Conservation (phyloP, 495 filamentous ascomycete species). For the Penicillium ochrochloron region DNA sequence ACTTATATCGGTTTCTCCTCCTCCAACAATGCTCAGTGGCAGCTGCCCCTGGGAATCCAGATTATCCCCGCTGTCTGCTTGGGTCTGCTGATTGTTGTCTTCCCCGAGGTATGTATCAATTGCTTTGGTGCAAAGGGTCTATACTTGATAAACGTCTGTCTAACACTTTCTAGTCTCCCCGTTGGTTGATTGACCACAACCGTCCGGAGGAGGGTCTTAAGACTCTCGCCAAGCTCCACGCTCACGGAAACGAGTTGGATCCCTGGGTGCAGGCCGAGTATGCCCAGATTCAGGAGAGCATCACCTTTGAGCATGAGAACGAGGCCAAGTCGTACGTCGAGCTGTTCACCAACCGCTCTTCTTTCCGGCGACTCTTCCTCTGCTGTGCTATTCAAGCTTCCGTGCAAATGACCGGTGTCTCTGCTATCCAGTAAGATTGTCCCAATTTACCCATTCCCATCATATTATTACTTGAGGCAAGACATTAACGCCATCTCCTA, state of each 20-base stretch:
- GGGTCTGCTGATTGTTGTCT: slow-evolving; percentile 46
- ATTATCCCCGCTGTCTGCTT: slow-evolving; percentile 47
- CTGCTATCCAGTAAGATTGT: slow-evolving; percentile 62
- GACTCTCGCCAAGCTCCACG: slow-evolving; percentile 55
- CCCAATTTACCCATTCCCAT: neutral
- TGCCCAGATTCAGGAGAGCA: slow-evolving; percentile 46
- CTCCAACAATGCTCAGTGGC: slow-evolving; percentile 47
- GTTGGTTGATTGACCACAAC: slow-evolving; percentile 59
- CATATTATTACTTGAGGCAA: neutral
- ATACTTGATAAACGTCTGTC: too few relatives aligned
- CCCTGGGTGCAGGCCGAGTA: slow-evolving; percentile 51
- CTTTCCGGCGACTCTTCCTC: slow-evolving; percentile 71
- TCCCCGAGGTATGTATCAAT: slow-evolving; percentile 52
- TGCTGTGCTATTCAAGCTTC: slow-evolving; percentile 69
- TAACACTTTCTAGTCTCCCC: slow-evolving; percentile 47
- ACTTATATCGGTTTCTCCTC: slow-evolving; percentile 55
- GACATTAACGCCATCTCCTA: slow-evolving; percentile 17
- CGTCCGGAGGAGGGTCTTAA: slow-evolving; percentile 53
- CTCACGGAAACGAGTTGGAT: slow-evolving; percentile 49
- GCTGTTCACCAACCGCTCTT: slow-evolving; percentile 65
- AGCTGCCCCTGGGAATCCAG: slow-evolving; percentile 47
- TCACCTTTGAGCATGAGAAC: slow-evolving; percentile 57
- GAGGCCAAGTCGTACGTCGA: slow-evolving; percentile 72
- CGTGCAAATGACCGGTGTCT: slow-evolving; percentile 75
- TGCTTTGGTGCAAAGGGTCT: too few relatives aligned